phyloP scores from a whole-genome alignment of 2,329 filamentous ascomycete species.

The Fusarium sp. region DNA sequence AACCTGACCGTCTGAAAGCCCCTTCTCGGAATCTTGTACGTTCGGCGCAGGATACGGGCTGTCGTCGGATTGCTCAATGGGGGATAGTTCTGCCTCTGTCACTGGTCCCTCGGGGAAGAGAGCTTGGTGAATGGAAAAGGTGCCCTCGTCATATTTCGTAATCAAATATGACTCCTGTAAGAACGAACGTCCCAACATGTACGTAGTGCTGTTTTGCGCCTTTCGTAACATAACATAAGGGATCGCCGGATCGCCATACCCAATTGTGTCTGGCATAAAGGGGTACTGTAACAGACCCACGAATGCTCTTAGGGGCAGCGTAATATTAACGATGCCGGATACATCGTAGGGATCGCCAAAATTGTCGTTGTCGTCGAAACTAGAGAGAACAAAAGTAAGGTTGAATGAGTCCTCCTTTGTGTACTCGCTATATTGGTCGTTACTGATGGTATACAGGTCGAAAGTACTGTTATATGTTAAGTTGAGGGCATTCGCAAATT shows the following conservation, averaged over 20 bases:
- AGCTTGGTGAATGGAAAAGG: constrained; percentile 68
- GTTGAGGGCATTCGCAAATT: constrained; percentile 72
- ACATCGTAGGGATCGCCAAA: constrained; percentile 62
- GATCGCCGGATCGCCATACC: constrained; percentile 58
- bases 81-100: constrained; percentile 55
- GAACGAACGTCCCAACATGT: constrained; percentile 75
- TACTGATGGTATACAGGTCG: constrained; percentile 72
- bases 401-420: constrained; percentile 58
- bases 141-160: constrained; percentile 65
- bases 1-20: constrained; percentile 56
- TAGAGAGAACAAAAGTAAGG: constrained; percentile 69
- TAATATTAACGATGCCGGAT: constrained; percentile 67
- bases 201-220: constrained; percentile 62
- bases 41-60: constrained; percentile 60
- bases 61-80: constrained; percentile 57
- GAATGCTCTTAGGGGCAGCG: constrained; percentile 63
- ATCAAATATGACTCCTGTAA: constrained; percentile 75
- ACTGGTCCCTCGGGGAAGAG: constrained; percentile 59
- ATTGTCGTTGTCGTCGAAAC: constrained; percentile 64
- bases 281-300: constrained; percentile 63
- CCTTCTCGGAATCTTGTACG: constrained; percentile 12
- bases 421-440: constrained; percentile 65
- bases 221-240: constrained; percentile 76
- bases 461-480: constrained; percentile 73
- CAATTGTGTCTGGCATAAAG: constrained; percentile 57